These are phyloP conservation scores for Coniella vitis DNA, from an alignment of 2,329 filamentous ascomycete species.

Conservation along the genomic window DNA sequence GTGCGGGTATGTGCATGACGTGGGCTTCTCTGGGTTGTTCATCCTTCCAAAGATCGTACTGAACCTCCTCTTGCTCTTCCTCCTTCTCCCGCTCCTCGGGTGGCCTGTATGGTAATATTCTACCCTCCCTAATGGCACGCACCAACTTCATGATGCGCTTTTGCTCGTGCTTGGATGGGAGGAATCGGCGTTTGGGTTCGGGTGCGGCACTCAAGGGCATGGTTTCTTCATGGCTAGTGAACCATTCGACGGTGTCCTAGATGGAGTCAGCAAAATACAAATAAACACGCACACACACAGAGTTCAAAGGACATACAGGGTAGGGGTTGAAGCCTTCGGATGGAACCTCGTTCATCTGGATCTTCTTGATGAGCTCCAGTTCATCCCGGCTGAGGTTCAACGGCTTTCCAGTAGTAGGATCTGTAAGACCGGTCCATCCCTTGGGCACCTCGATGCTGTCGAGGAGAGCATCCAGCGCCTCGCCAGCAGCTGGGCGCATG, in stretches of 20 bases:
- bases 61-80: constrained; percentile 62
- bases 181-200: constrained; percentile 89
- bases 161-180: constrained; percentile 94
- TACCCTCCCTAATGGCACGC: constrained; percentile 86
- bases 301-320: constrained; percentile 52
- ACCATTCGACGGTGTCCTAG: constrained; percentile 84
- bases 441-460: constrained; percentile 96
- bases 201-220: constrained; percentile 95
- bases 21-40: constrained; percentile 78
- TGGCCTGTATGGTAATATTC: constrained; percentile 84
- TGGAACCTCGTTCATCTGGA: constrained; percentile 83
- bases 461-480: constrained; percentile 85
- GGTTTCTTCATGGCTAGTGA: constrained; percentile 80
- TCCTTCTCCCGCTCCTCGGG: constrained; percentile 61
- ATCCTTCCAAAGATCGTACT: constrained; percentile 93
- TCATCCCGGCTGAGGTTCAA: constrained; percentile 82
- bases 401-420: constrained; percentile 89
- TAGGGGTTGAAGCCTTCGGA: constrained; percentile 90
- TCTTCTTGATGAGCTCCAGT: constrained; percentile 76
- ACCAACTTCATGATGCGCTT: constrained; percentile 97
- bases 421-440: constrained; percentile 93
- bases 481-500: constrained; percentile 87
- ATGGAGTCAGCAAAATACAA: constrained; percentile 17
- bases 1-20: constrained; percentile 89
- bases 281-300: not conserved